Base-by-base conservation (phyloP, 495 filamentous ascomycete species). In the Delitschia confertaspora region DNA sequence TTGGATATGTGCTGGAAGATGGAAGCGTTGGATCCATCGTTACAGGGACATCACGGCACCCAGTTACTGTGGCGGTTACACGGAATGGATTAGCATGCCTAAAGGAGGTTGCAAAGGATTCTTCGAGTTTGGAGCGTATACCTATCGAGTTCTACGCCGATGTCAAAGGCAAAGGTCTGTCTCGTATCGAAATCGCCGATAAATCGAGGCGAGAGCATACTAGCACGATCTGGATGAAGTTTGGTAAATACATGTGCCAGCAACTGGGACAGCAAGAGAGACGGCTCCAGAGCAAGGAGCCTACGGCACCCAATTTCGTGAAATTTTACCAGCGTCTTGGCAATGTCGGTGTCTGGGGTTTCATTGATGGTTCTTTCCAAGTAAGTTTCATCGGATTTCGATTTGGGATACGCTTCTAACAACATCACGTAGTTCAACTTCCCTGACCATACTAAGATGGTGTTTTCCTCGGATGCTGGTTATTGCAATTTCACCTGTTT, bases 381-480 rank as follows among this genome's bases (percentile, higher is more conserved):
- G 80, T 82, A 58, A 33, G 66, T 21, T 14, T 11, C 16, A 7
- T 29, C 23, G 11, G 18, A 3, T 41, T 5, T 13, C 14, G 21
- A 3, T 8, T 23, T 44, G 5, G 37, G 19, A 38, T 11, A 33
- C 24, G 26, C 17, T 22, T 31, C 30, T 23, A 26, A 47, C 45
- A 48, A 40, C 45, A 38, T 41, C 41, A 18, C 32, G 30, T 17
- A 91, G 75, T 84, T 95, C 65, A 95, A 98, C 63, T 98, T 95
- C 65, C 88, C 89, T 5, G 91, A 98, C 51, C 91, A 98, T 60
- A 95, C 91, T 21, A 98, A 98, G 60, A 72, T 94, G 19, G 76
- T 93, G 3, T 67, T 94, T 34, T 83, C 85, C 24, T 69, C 76
- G 6, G 76, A 80, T 26, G 85, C 78, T 19, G 80, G 71, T 1